Conservation (phyloP, 2,329 filamentous ascomycete species). For the Onygenales sp. region DNA sequence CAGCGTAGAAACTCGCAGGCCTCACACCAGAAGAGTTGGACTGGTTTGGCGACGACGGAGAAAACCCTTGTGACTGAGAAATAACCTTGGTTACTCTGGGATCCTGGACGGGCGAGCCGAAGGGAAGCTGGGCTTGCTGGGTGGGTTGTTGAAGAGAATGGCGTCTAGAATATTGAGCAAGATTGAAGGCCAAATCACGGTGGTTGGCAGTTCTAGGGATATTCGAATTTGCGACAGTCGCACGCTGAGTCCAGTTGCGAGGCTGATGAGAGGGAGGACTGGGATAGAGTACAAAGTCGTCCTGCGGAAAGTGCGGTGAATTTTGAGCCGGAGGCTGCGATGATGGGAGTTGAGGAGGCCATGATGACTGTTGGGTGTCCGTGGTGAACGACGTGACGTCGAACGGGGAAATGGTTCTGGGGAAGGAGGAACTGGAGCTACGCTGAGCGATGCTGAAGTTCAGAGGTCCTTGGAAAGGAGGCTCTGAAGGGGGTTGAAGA, state of each 20-base stretch:
- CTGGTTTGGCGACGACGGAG: conserved; percentile 29
- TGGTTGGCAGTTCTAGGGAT: conserved; percentile 27
- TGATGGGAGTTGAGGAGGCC: conserved; percentile 36
- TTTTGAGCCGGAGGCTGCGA: conserved; percentile 33
- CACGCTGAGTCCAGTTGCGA: conserved; percentile 25
- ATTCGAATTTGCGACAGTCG: conserved; percentile 23
- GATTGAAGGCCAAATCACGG: conserved; percentile 21
- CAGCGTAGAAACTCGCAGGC: conserved; percentile 23
- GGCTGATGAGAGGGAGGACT: conserved; percentile 17
- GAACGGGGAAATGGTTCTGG: conserved; percentile 27
- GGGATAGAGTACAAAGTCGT: conserved; percentile 40
- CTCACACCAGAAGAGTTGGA: conserved; percentile 24
- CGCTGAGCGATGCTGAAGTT: conserved; percentile 34
- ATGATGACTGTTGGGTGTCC: conserved; percentile 39
- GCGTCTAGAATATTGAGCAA: conserved; percentile 24
- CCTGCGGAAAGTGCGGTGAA: conserved; percentile 17
- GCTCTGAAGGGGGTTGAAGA: conserved; percentile 30
- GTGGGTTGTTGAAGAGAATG: conserved; percentile 17
- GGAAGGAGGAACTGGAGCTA: conserved; percentile 32
- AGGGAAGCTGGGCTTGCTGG: not conserved
- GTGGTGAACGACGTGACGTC: conserved; percentile 40
- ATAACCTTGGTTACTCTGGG: conserved; percentile 31
- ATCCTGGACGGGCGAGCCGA: conserved; percentile 22
- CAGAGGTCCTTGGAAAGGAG: conserved; percentile 36
- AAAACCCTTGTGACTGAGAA: conserved; percentile 29